phyloP scores from a whole-genome alignment of 2,329 filamentous ascomycete genomes.

The Penicillium sp. region DNA sequence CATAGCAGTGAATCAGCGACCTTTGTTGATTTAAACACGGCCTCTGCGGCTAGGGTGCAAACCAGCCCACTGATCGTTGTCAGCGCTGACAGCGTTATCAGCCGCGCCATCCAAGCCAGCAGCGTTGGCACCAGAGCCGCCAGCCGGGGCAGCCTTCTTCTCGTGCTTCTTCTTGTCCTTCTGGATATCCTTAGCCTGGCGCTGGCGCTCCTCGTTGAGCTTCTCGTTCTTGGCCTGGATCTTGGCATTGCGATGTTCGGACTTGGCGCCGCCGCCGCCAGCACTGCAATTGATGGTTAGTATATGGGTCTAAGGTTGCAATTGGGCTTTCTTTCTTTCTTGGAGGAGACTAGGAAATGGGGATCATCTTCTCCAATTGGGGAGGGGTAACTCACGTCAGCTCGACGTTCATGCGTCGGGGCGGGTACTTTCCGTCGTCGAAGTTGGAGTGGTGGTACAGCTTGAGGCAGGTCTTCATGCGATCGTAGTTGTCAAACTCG shows the following conservation, averaged over 20 bases:
- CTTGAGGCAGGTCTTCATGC: constrained; percentile 90
- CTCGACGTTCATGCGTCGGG: constrained; percentile 87
- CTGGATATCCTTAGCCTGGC: constrained; percentile 51
- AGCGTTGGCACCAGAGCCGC: constrained; percentile 28
- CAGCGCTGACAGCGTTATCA: constrained; percentile 3
- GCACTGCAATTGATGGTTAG: constrained; percentile 53
- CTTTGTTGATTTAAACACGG: constrained; percentile 27
- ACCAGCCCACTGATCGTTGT: constrained; percentile 34
- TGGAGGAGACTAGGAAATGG: not conserved
- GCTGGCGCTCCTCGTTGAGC: constrained; percentile 67
- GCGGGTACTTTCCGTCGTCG: constrained; percentile 53
- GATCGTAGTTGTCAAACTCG: constrained; percentile 81
- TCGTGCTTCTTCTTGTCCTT: constrained; percentile 44
- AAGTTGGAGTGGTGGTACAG: constrained; percentile 86
- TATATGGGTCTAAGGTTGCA: not conserved
- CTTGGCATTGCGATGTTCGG: constrained; percentile 68
- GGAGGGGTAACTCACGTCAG: constrained; percentile 65
- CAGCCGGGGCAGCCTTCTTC: constrained; percentile 20
- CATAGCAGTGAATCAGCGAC: not conserved
- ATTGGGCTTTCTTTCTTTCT: constrained; percentile 5
- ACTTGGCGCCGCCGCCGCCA: constrained; percentile 74
- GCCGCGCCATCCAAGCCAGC: constrained; percentile 13
- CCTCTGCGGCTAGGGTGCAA: constrained; percentile 48
- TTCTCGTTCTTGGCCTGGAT: constrained; percentile 84
- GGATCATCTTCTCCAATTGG: not conserved